Percentiles rank a stretch among this genome's conserved stretches.
phyloP scores from a whole-genome alignment of 345 rosid species.

The Xanthoceras sorbifolium region DNA sequence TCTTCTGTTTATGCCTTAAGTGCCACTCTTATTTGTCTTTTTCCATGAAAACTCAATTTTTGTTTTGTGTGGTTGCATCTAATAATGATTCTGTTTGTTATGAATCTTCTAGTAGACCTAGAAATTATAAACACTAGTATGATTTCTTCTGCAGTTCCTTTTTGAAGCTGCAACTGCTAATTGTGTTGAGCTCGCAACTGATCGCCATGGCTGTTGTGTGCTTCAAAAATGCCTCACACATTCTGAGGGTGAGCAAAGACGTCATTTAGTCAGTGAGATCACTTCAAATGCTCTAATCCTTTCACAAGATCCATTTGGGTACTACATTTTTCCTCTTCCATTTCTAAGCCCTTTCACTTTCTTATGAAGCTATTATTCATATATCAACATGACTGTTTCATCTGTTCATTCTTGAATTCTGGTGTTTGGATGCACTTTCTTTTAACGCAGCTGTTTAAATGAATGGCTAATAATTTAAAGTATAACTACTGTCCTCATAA shows the following conservation, averaged over 20 bases:
- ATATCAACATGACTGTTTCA: neutral
- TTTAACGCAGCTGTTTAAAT: neutral
- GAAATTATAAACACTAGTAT: neutral
- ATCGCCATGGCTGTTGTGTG: conserved; percentile 80
- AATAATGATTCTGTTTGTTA: conserved; percentile 1
- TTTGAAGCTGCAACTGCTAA: conserved; percentile 67
- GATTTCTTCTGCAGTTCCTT: conserved; percentile 52
- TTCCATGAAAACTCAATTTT: neutral
- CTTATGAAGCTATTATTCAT: neutral
- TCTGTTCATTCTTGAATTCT: neutral
- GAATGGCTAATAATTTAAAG: neutral
- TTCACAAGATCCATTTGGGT: conserved; percentile 83
- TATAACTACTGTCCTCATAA: neutral
- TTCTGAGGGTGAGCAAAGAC: conserved; percentile 51
- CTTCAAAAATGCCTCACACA: conserved; percentile 73
- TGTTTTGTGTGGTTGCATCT: neutral
- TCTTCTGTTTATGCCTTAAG: neutral
- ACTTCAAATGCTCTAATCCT: conserved; percentile 68
- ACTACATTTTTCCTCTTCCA: conserved; percentile 18
- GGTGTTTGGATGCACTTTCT: neutral
- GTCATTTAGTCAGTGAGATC: conserved; percentile 49
- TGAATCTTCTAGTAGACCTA: neutral
- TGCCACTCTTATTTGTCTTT: neutral
- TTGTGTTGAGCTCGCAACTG: conserved; percentile 77
- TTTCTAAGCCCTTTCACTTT: neutral